phyloP scores from a whole-genome alignment of 129 eudicot species.

The Kitagawia praeruptora region DNA sequence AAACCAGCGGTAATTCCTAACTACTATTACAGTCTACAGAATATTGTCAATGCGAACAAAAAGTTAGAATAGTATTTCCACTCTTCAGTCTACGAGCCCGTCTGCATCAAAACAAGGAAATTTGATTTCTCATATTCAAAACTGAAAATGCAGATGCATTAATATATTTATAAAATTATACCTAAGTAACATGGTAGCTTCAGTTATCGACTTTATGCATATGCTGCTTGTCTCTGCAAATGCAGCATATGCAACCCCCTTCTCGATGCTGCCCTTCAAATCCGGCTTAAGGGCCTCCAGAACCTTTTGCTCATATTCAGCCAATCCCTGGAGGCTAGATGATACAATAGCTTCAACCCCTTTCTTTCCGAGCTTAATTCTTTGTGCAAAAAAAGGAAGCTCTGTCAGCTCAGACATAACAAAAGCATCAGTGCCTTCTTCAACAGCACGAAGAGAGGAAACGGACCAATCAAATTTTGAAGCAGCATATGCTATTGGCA shows the following conservation, averaged over 20 bases:
- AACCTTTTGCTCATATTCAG: conserved; percentile 55
- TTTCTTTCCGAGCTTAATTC: too few species aligned
- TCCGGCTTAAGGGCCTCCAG: conserved; percentile 57
- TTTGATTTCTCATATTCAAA: conserved; percentile 17
- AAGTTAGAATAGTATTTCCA: conserved; percentile 14
- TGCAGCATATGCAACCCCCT: conserved; percentile 61
- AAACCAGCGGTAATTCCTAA: too few species aligned
- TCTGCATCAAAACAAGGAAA: not conserved
- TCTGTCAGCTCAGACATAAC: conserved; percentile 59
- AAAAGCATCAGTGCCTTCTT: conserved; percentile 52
- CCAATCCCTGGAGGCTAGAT: conserved; percentile 49
- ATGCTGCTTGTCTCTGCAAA: conserved; percentile 25
- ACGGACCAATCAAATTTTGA: conserved; percentile 79
- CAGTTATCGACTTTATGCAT: conserved; percentile 10
- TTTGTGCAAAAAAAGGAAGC: conserved; percentile 24
- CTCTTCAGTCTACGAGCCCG: conserved; percentile 6
- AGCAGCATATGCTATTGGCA: conserved; percentile 81
- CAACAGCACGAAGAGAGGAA: conserved; percentile 69
- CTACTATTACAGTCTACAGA: too few species aligned
- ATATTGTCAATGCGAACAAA: too few species aligned
- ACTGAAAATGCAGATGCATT: conserved; percentile 23
- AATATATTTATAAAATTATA: too few species aligned
- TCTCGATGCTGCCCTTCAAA: conserved; percentile 64
- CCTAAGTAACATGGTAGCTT: not conserved
- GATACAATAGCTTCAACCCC: conserved; percentile 38